A percentile compares a stretch with the other conserved stretches of the same genome.
Conservation (phyloP, 2,329 filamentous ascomycete species). For the Fusarium duplospermum region DNA sequence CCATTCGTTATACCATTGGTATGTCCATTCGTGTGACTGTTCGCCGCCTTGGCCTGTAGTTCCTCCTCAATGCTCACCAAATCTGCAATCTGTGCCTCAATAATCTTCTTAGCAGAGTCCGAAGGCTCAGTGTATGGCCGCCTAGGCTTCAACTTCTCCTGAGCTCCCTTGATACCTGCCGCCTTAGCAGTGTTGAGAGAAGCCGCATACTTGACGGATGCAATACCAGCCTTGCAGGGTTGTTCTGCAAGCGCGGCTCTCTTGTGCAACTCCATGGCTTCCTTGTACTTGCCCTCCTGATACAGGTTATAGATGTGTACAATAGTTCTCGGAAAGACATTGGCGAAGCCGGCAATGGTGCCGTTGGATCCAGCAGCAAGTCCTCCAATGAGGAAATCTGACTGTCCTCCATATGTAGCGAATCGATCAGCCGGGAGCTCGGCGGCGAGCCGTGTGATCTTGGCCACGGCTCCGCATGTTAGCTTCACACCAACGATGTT, state of each 20-base stretch:
- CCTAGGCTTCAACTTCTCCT: slow-evolving; percentile 68
- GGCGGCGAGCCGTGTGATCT: slow-evolving; percentile 70
- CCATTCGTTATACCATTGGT: background rate
- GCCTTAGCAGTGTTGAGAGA: slow-evolving; percentile 68
- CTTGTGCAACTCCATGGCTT: slow-evolving; percentile 71
- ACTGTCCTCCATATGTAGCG: slow-evolving; percentile 77
- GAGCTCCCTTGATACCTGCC: slow-evolving; percentile 70
- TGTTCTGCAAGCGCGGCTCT: slow-evolving; percentile 74
- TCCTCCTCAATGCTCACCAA: slow-evolving; percentile 56
- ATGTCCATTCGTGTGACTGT: background rate
- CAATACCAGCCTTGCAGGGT: slow-evolving; percentile 74
- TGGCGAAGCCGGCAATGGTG: slow-evolving; percentile 72
- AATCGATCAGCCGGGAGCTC: slow-evolving; percentile 66
- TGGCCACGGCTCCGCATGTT: slow-evolving; percentile 78
- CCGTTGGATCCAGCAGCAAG: slow-evolving; percentile 69
- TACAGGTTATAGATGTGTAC: slow-evolving; percentile 71
- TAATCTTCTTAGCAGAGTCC: slow-evolving; percentile 56
- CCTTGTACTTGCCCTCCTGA: slow-evolving; percentile 64
- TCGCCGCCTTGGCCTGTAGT: slow-evolving; percentile 12
- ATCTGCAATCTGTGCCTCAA: slow-evolving; percentile 53
- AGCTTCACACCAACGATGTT: slow-evolving; percentile 79
- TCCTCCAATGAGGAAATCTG: slow-evolving; percentile 75
- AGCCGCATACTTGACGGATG: slow-evolving; percentile 74
- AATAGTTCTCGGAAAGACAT: slow-evolving; percentile 69
- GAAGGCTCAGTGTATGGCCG: slow-evolving; percentile 66